phyloP scores from a whole-genome alignment of 1,284 basidiomycete genomes.

The Spongispora temasekensis region DNA sequence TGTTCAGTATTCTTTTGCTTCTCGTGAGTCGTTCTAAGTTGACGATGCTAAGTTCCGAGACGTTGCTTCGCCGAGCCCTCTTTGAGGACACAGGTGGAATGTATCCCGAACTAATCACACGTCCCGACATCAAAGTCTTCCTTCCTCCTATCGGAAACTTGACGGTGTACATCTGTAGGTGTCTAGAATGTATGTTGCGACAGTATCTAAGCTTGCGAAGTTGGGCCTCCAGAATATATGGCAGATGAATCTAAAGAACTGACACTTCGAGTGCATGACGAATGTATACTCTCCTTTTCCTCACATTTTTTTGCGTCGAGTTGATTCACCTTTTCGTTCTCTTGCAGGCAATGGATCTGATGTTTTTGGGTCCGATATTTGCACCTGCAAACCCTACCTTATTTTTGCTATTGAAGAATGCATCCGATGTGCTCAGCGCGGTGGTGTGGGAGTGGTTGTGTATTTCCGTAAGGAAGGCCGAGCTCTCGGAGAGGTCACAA shows the following conservation, averaged over 20 bases:
- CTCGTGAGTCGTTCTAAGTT: neutral
- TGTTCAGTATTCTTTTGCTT: neutral
- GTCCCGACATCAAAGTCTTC: constrained; percentile 95
- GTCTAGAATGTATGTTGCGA: neutral
- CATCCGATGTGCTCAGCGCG: constrained; percentile 82
- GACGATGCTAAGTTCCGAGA: constrained; percentile 64
- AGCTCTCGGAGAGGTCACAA: constrained; percentile 91
- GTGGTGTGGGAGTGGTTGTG: constrained; percentile 89
- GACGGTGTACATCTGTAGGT: constrained; percentile 90
- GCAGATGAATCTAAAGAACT: constrained; percentile 82
- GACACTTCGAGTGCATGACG: constrained; percentile 92
- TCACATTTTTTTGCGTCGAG: constrained; percentile 8
- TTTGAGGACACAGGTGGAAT: constrained; percentile 97
- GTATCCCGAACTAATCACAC: constrained; percentile 95
- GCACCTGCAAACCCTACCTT: constrained; percentile 94
- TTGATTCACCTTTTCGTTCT: neutral
- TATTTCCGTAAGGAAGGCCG: constrained; percentile 96
- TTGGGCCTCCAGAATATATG: constrained; percentile 81
- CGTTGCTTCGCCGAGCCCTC: constrained; percentile 80
- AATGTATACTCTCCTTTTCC: constrained; percentile 61
- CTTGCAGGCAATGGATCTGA: constrained; percentile 75
- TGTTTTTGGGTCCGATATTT: constrained; percentile 91
- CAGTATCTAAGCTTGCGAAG: constrained; percentile 38
- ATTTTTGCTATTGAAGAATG: constrained; percentile 94
- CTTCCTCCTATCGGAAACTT: constrained; percentile 91